Base-by-base conservation (phyloP, 345 rosid species). In the Melaleuca quinquenervia region DNA sequence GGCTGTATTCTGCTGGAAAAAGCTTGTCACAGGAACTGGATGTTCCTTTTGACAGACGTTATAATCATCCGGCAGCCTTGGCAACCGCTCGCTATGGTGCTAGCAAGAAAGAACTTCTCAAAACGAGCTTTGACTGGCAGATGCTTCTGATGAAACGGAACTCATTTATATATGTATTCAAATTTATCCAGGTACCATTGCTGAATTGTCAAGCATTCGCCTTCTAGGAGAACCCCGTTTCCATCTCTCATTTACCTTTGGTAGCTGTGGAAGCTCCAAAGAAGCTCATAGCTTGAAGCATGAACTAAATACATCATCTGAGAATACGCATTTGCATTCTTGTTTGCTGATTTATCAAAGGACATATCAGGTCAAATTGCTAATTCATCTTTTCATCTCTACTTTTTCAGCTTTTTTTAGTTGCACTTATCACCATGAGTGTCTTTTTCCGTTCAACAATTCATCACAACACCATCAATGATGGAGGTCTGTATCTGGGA, bases 401-500 rank as follows among this genome's bases (percentile, higher is more conserved):
- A 45, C n/a, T 24, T 93, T 87, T 90, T 88, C 96, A 97, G 99
- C 98, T 97, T 87, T 90, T 97, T 90, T 83, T 96, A 84, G 97
- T 97, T 90, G 98, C 99, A 62, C 85, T 92, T 87, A 95, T 96
- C 90, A 96, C 99, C 15, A 97, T 97, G 99, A 97, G 96, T 32
- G 99, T 97, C 82, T 97, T 97, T 90, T 83, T 94, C 91, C 98
- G 98, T 86, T 91, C 98, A 89, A 91, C 95, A 52, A 92, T 94
- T 95, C 96, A 94, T 88, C 98, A 92, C 89, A 86, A 90, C 85
- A 92, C 98, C 84, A 88, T 97, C 29, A 96, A 96, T 89, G 98
- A 95, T 86, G 99, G 98, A 87, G 95, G 95, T 90, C 87, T 97
- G 88, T 96, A 93, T 89, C 95, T 96, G 82, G 99, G 98, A 24